Conservation (phyloP, 169 alveolate species). For the Nephromyces sp. region DNA sequence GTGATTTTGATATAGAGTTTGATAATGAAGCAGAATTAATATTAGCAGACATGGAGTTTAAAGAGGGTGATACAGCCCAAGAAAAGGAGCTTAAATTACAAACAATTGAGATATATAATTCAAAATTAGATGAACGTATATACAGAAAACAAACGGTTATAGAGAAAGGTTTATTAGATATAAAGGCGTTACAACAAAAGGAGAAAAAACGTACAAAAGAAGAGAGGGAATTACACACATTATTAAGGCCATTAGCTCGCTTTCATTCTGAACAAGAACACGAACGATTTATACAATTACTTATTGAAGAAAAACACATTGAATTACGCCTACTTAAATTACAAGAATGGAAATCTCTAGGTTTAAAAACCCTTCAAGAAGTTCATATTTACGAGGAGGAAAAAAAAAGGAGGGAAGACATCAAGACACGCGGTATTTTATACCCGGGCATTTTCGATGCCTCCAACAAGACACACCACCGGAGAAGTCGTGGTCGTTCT, state of each 20-base stretch:
- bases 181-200: slow-evolving; percentile 69
- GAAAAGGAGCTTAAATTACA: slow-evolving; percentile 36
- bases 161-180: slow-evolving; percentile 72
- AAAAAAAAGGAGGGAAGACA: slow-evolving; percentile 31
- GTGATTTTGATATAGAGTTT: slow-evolving; percentile 95
- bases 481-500: background rate
- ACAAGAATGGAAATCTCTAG: slow-evolving; percentile 76
- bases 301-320: slow-evolving; percentile 68
- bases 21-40: slow-evolving; percentile 95
- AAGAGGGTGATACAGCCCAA: slow-evolving; percentile 37
- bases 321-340: slow-evolving; percentile 67
- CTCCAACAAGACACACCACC: background rate
- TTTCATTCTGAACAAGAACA: slow-evolving; percentile 77
- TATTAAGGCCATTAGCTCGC: slow-evolving; percentile 66
- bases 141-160: slow-evolving; percentile 69
- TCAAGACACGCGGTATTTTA: slow-evolving; percentile 8
- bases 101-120: slow-evolving; percentile 66
- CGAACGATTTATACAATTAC: slow-evolving; percentile 67
- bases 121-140: slow-evolving; percentile 77
- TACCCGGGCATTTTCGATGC: background rate
- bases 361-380: slow-evolving; percentile 72
- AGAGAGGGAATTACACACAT: slow-evolving; percentile 77
- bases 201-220: slow-evolving; percentile 76
- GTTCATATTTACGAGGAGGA: slow-evolving; percentile 49
- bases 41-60: slow-evolving; percentile 93